Base-by-base conservation (phyloP, 176 grass and related monocot species). In the Lolium multiflorum region DNA sequence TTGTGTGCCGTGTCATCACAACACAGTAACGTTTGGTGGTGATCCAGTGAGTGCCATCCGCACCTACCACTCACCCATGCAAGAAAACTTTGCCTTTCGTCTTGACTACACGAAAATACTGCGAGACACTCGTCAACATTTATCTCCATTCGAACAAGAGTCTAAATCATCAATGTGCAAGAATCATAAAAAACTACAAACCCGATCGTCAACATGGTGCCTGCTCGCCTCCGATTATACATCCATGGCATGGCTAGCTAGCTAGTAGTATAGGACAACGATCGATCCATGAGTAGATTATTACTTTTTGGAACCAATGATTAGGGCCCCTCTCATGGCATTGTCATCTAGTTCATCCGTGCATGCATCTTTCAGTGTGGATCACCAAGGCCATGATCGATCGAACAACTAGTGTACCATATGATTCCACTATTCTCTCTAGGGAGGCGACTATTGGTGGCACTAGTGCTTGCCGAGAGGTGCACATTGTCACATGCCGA, bases 401-500 rank as follows among this genome's bases (percentile, higher is more conserved):
- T 41, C 6, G 5, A 5, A 54, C 12, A 51, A 44, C 10, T 38
- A 73, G 20, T 55, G 74, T 26, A 35, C 21, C 11, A 47, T 26
- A 65, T 28, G 13, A 59, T 81, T 54, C 21, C 61, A 22, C 44
- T 68, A 44, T 8, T 48, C 6, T 50, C 44, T 16, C 1, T 24
- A 3, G 70, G 12, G 70, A 73, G 71, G 46, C 17, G 71, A 38
- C 37, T 63, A 14, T 48, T 58, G 37, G 16, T 50, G 35, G 80
- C 79, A 51, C 73, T 43, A 52, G 18, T 24, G 59, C 26, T 85
- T 85, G 57, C 26, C 58, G 9, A 38, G 18, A 58, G 1, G 59
- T 65, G 83, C 83, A 83, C 66, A 80, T 76, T 71, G 78, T 79
- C 91, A 94, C 89, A 92, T 93, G 89, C 86, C 64, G 35, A 59